Base-by-base conservation (phyloP, 2,329 filamentous ascomycete genomes). In the Colletotrichum scovillei region DNA sequence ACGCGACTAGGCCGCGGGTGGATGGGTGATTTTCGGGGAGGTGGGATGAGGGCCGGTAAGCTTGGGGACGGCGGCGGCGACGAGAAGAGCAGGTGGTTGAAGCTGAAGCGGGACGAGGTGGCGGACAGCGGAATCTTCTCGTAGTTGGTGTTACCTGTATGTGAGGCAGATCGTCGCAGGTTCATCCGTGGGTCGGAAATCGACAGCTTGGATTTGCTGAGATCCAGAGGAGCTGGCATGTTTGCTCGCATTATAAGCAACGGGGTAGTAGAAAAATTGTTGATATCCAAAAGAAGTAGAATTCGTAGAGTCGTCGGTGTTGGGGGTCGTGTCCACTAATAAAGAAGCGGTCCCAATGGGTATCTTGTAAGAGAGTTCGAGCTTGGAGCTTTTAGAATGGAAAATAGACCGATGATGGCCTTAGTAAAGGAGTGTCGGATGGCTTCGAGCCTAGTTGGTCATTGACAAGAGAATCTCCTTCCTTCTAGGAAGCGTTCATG, bases 51-150 rank as follows among this genome's bases (percentile, higher is more conserved):
- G 16, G 90, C 91, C 14, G 92, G 94, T 63, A 95, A 88, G 75
- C 90, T 90, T 2, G 92, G 93, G 2, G 92, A 96, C 42, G 89
- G 89, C 4, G 92, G 92, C 30, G 92, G 93, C 1, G 87, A 88
- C 30, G 90, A 91, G 81, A 90, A 92, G 76, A 92, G 84, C 52
- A 94, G 87, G 75, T 93, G 90, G 78, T 92, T 92, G 82, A 93
- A 91, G 81, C 84, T 90, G 81, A 92, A 92, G 59, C 89, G 85
- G 22, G 90, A 91, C 42, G 88, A 92, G 30, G 87, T 92, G 63
- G 89, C 89, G 28, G 89, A 92, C 11, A 89, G 78, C 7, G 89
- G 88, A 0, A 81, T 85, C 78, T 81, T 87, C 76, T 91, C 89
- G 74, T 86, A 83, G 70, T 65, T 75, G 16, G 71, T 46, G 59